A percentile compares a stretch with the other conserved stretches of the same genome.
Evolutionary conservation across 176 grass and related monocot species (phyloP).

Genomic region (Puya raimondii): DNA sequence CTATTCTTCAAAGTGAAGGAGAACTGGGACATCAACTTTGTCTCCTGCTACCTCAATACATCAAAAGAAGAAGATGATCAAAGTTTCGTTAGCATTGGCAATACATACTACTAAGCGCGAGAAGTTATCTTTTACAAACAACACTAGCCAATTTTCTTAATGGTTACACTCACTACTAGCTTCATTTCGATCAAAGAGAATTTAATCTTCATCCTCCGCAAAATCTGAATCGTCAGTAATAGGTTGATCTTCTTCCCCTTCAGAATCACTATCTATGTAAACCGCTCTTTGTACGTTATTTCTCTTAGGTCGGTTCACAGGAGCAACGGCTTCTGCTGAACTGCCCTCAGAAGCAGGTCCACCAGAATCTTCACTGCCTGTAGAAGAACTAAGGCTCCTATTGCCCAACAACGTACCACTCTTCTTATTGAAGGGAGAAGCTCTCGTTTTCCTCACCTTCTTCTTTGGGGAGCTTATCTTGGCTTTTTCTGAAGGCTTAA

Average conservation of each 20-base stretch:
- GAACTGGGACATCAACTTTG: no score
- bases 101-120: no score
- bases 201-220: slow-evolving; percentile 17
- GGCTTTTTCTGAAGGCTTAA: slow-evolving; percentile 28
- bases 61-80: no score
- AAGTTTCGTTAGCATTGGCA: no score
- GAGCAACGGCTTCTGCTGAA: slow-evolving; percentile 14
- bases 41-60: no score
- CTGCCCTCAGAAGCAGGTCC: slow-evolving; percentile 22
- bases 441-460: slow-evolving; percentile 60
- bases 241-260: slow-evolving; percentile 31
- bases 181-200: no score
- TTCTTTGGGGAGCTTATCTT: slow-evolving; percentile 43
- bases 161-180: no score
- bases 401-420: slow-evolving; percentile 32
- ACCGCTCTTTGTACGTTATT: slow-evolving; percentile 26
- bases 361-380: slow-evolving; percentile 15
- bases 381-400: slow-evolving; percentile 12
- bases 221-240: slow-evolving; percentile 51
- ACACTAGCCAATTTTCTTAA: no score
- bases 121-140: no score
- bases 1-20: no score
- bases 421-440: slow-evolving; percentile 79
- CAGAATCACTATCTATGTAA: slow-evolving; percentile 33
- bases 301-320: slow-evolving; percentile 40